Conservation (phyloP, 2,329 filamentous ascomycete species). For the Stagonosporopsis cucurbitacearum region DNA sequence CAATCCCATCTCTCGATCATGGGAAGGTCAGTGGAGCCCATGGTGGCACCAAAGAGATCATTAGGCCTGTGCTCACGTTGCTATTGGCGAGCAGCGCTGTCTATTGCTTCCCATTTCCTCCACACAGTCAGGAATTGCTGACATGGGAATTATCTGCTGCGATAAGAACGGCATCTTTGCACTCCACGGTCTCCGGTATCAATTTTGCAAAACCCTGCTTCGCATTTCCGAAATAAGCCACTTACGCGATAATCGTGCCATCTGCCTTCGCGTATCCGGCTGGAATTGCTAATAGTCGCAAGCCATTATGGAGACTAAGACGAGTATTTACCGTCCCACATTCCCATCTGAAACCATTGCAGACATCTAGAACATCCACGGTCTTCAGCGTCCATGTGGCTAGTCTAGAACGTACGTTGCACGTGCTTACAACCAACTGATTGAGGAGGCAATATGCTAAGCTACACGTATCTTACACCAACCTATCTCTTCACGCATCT, state of each 20-base stretch:
- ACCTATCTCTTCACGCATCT: neutral
- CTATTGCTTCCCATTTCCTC: neutral
- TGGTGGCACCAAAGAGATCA: conserved; percentile 4
- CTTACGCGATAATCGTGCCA: conserved; percentile 9
- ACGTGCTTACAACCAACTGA: neutral
- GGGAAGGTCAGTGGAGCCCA: neutral
- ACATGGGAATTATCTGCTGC: neutral
- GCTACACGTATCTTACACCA: neutral
- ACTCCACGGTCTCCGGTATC: neutral
- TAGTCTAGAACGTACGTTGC: neutral
- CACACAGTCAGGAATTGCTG: neutral
- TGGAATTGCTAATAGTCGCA: neutral
- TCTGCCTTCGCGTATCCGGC: neutral
- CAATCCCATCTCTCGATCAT: conserved; percentile 1
- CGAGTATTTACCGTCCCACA: conserved; percentile 2
- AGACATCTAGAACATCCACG: conserved; percentile 2
- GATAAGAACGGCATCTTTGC: neutral
- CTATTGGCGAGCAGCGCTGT: neutral
- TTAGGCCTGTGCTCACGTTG: conserved; percentile 3
- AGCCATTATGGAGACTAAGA: conserved; percentile 5
- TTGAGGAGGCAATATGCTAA: neutral
- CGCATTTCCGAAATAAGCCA: neutral
- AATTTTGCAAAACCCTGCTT: neutral
- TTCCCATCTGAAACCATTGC: conserved; percentile 2
- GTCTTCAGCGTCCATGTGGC: neutral